Percentiles rank a stretch among this genome's conserved stretches.
Conservation (phyloP, 352 stramenopile genomes). For the Phytophthora sp. region DNA sequence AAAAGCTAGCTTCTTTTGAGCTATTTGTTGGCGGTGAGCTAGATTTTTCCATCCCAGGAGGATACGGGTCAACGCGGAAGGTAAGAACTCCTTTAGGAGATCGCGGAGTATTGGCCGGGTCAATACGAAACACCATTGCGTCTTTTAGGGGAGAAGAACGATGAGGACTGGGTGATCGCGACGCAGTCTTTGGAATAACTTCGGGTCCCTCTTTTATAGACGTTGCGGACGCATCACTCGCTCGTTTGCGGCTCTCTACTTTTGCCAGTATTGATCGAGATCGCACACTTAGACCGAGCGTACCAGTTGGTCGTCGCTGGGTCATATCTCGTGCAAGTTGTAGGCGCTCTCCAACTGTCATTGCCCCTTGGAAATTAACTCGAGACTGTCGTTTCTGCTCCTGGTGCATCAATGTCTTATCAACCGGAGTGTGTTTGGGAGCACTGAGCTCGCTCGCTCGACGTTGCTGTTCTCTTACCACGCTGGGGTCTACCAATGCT, state of each 20-base stretch:
- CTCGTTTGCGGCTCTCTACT: conserved; percentile 24
- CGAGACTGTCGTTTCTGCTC: conserved; percentile 69
- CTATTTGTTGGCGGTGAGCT: conserved; percentile 1
- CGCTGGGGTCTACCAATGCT: conserved; percentile 34
- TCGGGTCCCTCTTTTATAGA: conserved; percentile 16
- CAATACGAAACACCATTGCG: conserved; percentile 52
- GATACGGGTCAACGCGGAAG: conserved; percentile 32
- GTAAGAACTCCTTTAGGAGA: conserved; percentile 32
- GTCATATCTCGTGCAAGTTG: conserved; percentile 60
- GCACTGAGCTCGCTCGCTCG: conserved; percentile 68
- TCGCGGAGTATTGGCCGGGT: conserved; percentile 33
- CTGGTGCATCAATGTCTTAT: conserved; percentile 61
- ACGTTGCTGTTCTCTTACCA: conserved; percentile 60
- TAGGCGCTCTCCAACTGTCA: conserved; percentile 73
- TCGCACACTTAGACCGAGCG: conserved; percentile 22
- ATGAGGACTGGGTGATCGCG: conserved; percentile 21
- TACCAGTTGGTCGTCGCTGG: conserved; percentile 36
- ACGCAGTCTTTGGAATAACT: neutral
- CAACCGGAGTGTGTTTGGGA: conserved; percentile 64
- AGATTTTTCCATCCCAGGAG: neutral
- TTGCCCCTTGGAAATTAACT: conserved; percentile 61
- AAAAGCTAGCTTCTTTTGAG: conserved; percentile 58
- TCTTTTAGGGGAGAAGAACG: conserved; percentile 38
- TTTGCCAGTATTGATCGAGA: conserved; percentile 33
- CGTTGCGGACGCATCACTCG: conserved; percentile 4